Conservation (phyloP, 164 flowering plant species). For the Akebia trifoliata region DNA sequence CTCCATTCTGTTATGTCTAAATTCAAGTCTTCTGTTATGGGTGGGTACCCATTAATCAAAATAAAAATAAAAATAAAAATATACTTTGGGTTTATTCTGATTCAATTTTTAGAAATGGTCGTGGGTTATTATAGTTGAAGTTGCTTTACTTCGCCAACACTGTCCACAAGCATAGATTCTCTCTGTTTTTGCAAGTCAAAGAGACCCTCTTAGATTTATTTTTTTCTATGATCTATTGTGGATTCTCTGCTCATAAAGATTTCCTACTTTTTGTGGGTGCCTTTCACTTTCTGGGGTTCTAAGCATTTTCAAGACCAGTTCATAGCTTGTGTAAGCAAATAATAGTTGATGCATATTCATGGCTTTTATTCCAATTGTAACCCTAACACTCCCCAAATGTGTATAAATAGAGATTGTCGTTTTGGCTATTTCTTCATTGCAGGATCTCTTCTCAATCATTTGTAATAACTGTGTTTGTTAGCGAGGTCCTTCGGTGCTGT, state of each 20-base stretch:
- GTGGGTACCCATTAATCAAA: constrained; percentile 40
- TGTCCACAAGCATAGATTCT: constrained; percentile 23
- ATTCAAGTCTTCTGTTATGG: no score
- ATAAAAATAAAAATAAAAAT: constrained; percentile 21
- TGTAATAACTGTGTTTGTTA: constrained; percentile 15
- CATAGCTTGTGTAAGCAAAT: constrained; percentile 43
- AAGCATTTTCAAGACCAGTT: constrained; percentile 27
- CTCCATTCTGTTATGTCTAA: no score
- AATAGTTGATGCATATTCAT: constrained; percentile 33
- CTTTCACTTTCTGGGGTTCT: constrained; percentile 29
- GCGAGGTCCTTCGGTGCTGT: constrained; percentile 11
- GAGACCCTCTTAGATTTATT: constrained; percentile 24
- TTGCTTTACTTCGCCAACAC: constrained; percentile 25
- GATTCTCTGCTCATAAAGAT: constrained; percentile 42
- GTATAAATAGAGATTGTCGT: constrained; percentile 50
- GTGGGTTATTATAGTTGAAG: constrained; percentile 27
- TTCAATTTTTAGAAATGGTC: constrained; percentile 54
- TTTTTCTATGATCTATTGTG: constrained; percentile 23
- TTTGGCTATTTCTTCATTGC: constrained; percentile 40
- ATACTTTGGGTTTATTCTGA: constrained; percentile 34
- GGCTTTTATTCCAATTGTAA: no score
- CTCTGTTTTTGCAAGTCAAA: constrained; percentile 27
- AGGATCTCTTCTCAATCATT: constrained; percentile 23
- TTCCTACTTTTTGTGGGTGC: constrained; percentile 56
- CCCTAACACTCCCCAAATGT: no score